Base-by-base conservation (phyloP, 1,284 basidiomycete species). In the Cryptococcus sp. region DNA sequence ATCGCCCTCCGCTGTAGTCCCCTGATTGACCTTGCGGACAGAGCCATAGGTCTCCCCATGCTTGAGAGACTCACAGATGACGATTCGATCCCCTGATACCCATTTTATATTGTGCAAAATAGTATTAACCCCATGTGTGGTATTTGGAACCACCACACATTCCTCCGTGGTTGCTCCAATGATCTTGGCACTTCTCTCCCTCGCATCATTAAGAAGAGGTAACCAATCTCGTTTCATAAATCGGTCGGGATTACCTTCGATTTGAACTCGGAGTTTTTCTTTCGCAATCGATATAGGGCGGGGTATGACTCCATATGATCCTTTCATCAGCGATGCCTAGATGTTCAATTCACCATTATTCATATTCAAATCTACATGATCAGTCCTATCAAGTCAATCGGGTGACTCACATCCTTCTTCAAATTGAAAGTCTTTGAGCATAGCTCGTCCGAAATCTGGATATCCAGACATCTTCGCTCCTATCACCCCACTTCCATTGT, bases 241-340 rank as follows among this genome's bases (percentile, higher is more conserved):
- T 19, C 72, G 71, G 68, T 89, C 87, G 0, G 85, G 83, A 53
- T 80, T 81, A 1, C 72, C 60, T 65, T 89, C 87, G 22, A 80
- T 74, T 57, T 80, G 63, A 13, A 77, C 70, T 0, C 74, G 70
- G 9, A 84, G 63, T 23, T 77, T 70, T 25, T 78, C 72, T 61
- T 77, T 79, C 19, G 79, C 79, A 31, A 77, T 76, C 18, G 80
- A 66, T 14, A 90, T 85, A 7, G 83, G 81, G 1, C 75, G 69
- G 0, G 87, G 85, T 0, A 81, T 70, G 1, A 86, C 81, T 3
- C 87, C 87, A 58, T 83, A 88, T 0, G 85, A 84, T 3, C 85
- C 85, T 42, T 21, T 42, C 2, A 32, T 52, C 37, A 52, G 50
- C 45, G n/a, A 11, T 34, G 37, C 32, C 16, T 31, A 19, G 37